Percentiles rank a stretch among this genome's conserved stretches.
Evolutionary conservation across 176 grass and related monocot genomes (phyloP).

Genomic region (Musa beccarii): DNA sequence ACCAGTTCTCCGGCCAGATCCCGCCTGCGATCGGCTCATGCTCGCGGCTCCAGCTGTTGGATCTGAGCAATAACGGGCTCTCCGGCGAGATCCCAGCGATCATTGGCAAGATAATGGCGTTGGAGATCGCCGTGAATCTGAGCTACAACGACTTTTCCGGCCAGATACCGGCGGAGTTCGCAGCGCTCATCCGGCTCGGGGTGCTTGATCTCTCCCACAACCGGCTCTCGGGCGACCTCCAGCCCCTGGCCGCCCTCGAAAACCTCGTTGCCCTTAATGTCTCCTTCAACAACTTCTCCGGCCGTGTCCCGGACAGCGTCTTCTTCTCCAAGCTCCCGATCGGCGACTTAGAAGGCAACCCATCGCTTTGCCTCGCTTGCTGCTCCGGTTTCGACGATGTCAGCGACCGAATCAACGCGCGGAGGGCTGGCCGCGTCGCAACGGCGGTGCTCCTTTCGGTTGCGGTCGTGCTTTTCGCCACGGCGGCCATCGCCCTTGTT

Average conservation of each 20-base stretch:
- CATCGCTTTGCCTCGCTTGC: slow-evolving; percentile 41
- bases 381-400: slow-evolving; percentile 39
- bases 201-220: slow-evolving; percentile 61
- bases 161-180: slow-evolving; percentile 42
- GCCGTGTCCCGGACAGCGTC: slow-evolving; percentile 42
- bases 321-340: slow-evolving; percentile 81
- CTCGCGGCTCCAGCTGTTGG: slow-evolving; percentile 59
- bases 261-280: slow-evolving; percentile 60
- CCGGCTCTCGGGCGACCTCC: slow-evolving; percentile 44
- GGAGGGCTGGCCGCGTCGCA: slow-evolving; percentile 33
- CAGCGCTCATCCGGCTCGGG: slow-evolving; percentile 32
- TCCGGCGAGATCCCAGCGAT: slow-evolving; percentile 47
- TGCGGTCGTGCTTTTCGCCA: slow-evolving; percentile 31
- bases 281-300: slow-evolving; percentile 55
- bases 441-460: slow-evolving; percentile 49
- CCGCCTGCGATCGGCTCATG: slow-evolving; percentile 61
- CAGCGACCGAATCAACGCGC: neutral
- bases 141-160: slow-evolving; percentile 65
- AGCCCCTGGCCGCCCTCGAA: slow-evolving; percentile 37
- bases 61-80: slow-evolving; percentile 59
- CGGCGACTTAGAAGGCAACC: slow-evolving; percentile 74
- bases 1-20: slow-evolving; percentile 42
- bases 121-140: slow-evolving; percentile 69
- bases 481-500: slow-evolving; percentile 6
- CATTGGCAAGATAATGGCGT: slow-evolving; percentile 63